Evolutionary conservation across 495 filamentous ascomycete species (phyloP).

Genomic region (Penicillium herquei): DNA sequence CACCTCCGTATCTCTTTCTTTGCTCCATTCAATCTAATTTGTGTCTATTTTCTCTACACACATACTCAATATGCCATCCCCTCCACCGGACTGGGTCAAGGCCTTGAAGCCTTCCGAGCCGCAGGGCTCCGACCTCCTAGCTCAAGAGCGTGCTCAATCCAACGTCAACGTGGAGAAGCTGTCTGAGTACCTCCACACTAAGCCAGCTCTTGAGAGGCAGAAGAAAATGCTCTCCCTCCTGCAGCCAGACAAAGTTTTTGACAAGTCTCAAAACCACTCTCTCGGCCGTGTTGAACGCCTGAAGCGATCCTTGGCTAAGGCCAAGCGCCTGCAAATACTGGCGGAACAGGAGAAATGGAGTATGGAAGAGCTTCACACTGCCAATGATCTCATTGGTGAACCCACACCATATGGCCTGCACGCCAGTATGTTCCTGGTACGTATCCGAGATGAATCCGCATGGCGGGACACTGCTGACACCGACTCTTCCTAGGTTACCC

Average conservation of each 20-base stretch:
- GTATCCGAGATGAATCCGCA: constrained; percentile 1
- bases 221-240: constrained; percentile 53
- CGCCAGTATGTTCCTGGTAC: constrained; percentile 63
- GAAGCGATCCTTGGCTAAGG: constrained; percentile 58
- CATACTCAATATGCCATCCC: constrained; percentile 29
- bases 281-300: constrained; percentile 63
- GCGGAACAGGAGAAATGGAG: constrained; percentile 61
- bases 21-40: constrained; percentile 2
- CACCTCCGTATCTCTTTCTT: constrained; percentile 10
- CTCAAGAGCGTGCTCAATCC: constrained; percentile 58
- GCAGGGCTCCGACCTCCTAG: constrained; percentile 59
- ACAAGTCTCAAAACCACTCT: constrained; percentile 68
- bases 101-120: constrained; percentile 59
- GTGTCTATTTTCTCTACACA: background rate
- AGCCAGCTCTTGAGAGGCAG: constrained; percentile 53
- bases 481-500: constrained; percentile 48
- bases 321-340: constrained; percentile 64
- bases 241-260: constrained; percentile 60
- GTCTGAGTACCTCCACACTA: constrained; percentile 60
- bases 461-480: background rate
- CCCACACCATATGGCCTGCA: constrained; percentile 68
- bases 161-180: constrained; percentile 57
- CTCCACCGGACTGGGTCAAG: constrained; percentile 62
- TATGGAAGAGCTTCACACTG: constrained; percentile 57
- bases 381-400: constrained; percentile 63